phyloP scores from a whole-genome alignment of 2,329 filamentous ascomycete genomes.

The Pseudopyricularia cyperi region DNA sequence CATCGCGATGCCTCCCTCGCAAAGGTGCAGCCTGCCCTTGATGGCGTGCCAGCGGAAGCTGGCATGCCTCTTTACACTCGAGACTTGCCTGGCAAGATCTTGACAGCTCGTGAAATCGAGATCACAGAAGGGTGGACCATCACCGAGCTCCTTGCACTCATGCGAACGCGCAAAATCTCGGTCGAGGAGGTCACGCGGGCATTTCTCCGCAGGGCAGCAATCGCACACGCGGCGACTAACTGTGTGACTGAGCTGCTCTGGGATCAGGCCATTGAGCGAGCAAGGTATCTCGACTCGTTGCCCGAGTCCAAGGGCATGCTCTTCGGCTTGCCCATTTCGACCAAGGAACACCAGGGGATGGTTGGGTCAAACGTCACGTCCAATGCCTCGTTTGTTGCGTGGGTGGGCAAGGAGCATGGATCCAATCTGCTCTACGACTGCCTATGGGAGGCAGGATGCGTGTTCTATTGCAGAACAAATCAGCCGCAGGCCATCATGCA shows the following conservation, averaged over 20 bases:
- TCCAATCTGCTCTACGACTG: constrained; percentile 9
- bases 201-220: constrained; percentile 5
- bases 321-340: constrained; percentile 20
- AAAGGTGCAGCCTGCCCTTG: constrained; percentile 4
- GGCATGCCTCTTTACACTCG: constrained; percentile 3
- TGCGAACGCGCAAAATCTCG: background rate
- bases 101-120: constrained; percentile 4
- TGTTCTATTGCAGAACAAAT: constrained; percentile 8
- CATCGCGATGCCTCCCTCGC: constrained; percentile 1
- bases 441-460: constrained; percentile 15
- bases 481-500: constrained; percentile 53
- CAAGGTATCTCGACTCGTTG: constrained; percentile 18
- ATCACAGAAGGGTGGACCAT: constrained; percentile 4
- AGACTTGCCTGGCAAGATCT: constrained; percentile 2
- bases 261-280: constrained; percentile 20
- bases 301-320: constrained; percentile 18
- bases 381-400: background rate
- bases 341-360: constrained; percentile 20
- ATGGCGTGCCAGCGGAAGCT: constrained; percentile 1
- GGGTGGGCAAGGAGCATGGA: constrained; percentile 3
- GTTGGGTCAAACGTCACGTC: constrained; percentile 1
- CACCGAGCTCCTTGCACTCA: background rate
- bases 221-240: constrained; percentile 14
- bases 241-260: constrained; percentile 20
- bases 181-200: constrained; percentile 7